These are phyloP conservation scores for Paramecium biaurelia DNA, from an alignment of 73 alveolate genomes.

Conservation along the genomic window DNA sequence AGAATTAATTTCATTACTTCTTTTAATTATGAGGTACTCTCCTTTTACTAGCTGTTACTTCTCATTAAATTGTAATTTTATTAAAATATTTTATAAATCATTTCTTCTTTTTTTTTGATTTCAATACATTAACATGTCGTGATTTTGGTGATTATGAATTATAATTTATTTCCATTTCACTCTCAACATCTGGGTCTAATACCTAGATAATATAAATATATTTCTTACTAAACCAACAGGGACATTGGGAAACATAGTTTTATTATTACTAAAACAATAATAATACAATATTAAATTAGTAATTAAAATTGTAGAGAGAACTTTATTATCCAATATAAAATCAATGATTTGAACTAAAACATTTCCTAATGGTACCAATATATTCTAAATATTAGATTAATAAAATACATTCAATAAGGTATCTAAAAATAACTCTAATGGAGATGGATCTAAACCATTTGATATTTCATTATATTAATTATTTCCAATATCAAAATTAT, in stretches of 20 bases:
- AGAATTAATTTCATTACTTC: not conserved
- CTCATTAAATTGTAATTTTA: not conserved
- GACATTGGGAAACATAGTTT: not conserved
- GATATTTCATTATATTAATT: not conserved
- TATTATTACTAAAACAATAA: not conserved
- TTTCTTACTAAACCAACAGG: not conserved
- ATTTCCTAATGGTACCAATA: not conserved
- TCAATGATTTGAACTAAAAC: not conserved
- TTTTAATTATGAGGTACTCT: not conserved
- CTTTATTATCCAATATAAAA: not conserved
- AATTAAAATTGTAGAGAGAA: not conserved
- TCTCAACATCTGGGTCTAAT: not conserved
- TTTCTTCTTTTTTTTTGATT: not conserved
- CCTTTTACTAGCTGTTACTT: slow-evolving; percentile 21
- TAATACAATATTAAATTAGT: not conserved
- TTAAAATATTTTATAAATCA: not conserved
- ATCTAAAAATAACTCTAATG: not conserved
- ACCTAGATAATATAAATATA: not conserved
- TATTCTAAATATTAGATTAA: not conserved
- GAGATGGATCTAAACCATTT: not conserved
- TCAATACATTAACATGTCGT: slow-evolving; percentile 4
- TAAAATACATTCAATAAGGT: not conserved
- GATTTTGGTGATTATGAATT: not conserved
- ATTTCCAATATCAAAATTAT: not conserved
- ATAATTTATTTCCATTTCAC: not conserved